These are phyloP conservation scores for Stachybotrys echinatus DNA, from an alignment of 2,329 filamentous ascomycete species.

Conservation along the genomic window DNA sequence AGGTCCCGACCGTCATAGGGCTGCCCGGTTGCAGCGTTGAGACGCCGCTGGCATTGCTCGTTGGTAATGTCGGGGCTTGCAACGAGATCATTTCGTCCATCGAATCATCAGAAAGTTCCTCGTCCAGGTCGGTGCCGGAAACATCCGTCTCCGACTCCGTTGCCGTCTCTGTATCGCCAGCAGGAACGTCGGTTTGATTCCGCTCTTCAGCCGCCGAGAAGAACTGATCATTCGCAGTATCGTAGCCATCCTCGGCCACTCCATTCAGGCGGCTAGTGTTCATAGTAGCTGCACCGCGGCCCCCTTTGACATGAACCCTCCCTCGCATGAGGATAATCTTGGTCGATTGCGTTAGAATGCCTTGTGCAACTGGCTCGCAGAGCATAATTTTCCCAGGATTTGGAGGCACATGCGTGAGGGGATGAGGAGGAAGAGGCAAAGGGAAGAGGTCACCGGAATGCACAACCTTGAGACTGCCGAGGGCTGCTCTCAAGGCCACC, in stretches of 20 bases:
- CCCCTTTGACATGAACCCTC: slow-evolving; percentile 49
- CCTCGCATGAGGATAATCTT: slow-evolving; percentile 76
- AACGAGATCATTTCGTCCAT: slow-evolving; percentile 92
- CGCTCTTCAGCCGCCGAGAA: slow-evolving; percentile 87
- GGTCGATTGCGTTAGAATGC: slow-evolving; percentile 68
- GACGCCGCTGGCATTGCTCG: slow-evolving; percentile 72
- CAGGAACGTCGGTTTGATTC: slow-evolving; percentile 50
- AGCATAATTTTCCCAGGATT: slow-evolving; percentile 83
- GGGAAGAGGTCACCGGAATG: slow-evolving; percentile 77
- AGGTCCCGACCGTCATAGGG: slow-evolving; percentile 61
- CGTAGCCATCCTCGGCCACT: slow-evolving; percentile 61
- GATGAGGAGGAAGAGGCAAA: slow-evolving; percentile 75
- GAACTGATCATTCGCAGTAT: slow-evolving; percentile 85
- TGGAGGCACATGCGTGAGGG: slow-evolving; percentile 77
- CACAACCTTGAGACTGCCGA: slow-evolving; percentile 68
- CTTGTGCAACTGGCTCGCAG: slow-evolving; percentile 94
- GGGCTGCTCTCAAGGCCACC: slow-evolving; percentile 65
- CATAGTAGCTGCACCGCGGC: slow-evolving; percentile 41
- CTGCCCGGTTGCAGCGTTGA: slow-evolving; percentile 78
- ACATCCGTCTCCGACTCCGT: slow-evolving; percentile 61
- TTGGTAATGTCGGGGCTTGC: slow-evolving; percentile 69
- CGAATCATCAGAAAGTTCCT: slow-evolving; percentile 80
- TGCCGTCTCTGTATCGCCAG: slow-evolving; percentile 52
- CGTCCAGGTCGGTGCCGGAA: slow-evolving; percentile 62
- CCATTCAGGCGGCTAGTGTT: slow-evolving; percentile 45